Base-by-base conservation (phyloP, 768 basidiomycete genomes). In the Pholiota microspora region DNA sequence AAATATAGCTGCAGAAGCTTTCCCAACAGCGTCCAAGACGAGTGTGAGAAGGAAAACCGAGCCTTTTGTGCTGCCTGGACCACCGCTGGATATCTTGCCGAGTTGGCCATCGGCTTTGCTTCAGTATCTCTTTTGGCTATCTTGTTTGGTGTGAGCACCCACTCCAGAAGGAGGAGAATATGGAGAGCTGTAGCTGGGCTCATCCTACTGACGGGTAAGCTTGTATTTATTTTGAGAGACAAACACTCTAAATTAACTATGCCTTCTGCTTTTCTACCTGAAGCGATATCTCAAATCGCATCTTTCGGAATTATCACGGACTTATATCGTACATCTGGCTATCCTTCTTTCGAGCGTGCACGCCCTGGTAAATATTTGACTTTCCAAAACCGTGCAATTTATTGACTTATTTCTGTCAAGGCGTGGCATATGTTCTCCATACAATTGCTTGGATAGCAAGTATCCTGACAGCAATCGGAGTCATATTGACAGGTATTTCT, bases 181-280 rank as follows among this genome's bases (percentile, higher is more conserved):
- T 92, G 89, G 89, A 82, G 79, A 64, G 85, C 81, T 1, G 85
- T 86, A 1, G 87, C 86, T 7, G 82, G 80, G 13, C 67, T 92
- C 8, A 72, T 88, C 10, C 67, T 82, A 13, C 62, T 89, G 16
- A 84, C 88, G 62, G 80, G 88, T 86, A 59, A 40, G 71, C 63
- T 53, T 6, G 4, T 15, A 40, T 13, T 16, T 40, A 13, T 35
- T 6, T 56, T 51, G 25, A 16, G 34, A 31, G 23, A 52, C 16
- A n/a, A 31, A 31, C 12, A 5, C 42, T n/a, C 18, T 21, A 10
- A 42, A 49, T 36, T 56, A 3, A 45, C 40, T 35, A 18, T 24
- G 29, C 6, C 29, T 13, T 46, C 34, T 25, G 36, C 7, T 48
- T n/a, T n/a, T n/a, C n/a, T n/a, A n/a, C n/a, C n/a, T n/a, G n/a